phyloP scores from a whole-genome alignment of 169 alveolate species.

The Besnoitia besnoiti region DNA sequence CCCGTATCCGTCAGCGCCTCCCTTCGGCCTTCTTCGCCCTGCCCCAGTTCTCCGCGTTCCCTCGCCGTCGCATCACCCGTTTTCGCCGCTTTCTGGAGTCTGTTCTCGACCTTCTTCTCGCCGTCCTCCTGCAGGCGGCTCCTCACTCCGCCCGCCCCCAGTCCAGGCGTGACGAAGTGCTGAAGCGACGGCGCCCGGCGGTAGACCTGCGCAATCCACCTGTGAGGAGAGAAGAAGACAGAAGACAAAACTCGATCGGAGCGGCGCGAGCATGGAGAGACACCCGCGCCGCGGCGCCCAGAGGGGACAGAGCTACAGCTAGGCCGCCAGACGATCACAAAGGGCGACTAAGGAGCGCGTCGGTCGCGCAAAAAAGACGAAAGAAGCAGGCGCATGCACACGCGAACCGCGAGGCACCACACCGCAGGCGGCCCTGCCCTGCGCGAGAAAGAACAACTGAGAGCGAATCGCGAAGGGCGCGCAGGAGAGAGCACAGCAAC shows the following conservation, averaged over 20 bases:
- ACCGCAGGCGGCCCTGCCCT: no score
- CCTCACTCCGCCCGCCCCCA: no score
- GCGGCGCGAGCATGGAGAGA: neutral
- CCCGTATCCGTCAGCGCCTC: no score
- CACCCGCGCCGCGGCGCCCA: neutral
- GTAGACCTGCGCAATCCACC: neutral
- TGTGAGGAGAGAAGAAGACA: neutral
- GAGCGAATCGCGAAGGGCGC: neutral
- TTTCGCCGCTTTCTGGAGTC: neutral
- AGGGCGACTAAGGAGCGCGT: no score
- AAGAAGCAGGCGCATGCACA: no score
- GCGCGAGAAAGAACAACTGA: neutral
- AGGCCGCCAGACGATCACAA: no score
- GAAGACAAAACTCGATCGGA: no score
- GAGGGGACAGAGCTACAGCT: neutral
- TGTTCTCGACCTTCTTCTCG: neutral
- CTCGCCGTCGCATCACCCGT: neutral
- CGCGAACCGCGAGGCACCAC: no score
- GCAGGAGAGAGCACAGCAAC: neutral
- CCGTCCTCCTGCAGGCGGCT: neutral
- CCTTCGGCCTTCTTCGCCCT: no score
- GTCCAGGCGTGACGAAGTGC: neutral
- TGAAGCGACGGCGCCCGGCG: neutral
- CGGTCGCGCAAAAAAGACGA: no score
- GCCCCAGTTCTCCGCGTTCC: neutral